Evolutionary conservation across 345 rosid genomes (phyloP).

Genomic region (Salix dunnii): DNA sequence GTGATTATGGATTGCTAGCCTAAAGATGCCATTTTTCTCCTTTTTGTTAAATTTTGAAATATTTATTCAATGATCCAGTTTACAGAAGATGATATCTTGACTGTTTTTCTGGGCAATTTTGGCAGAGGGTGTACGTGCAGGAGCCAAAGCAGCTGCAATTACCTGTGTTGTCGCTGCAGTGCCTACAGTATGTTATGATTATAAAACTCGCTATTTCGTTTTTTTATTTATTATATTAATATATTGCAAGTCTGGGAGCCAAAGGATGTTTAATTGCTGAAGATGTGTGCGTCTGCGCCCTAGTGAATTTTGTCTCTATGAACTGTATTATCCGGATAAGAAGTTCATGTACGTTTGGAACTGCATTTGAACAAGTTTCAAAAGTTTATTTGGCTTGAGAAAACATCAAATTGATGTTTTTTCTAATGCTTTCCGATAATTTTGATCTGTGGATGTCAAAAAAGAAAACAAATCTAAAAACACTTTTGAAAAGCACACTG

Average conservation of each 20-base stretch:
- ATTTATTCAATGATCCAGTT: background rate
- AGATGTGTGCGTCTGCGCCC: no score
- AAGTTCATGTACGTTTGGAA: background rate
- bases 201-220: background rate
- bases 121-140: slow-evolving; percentile 63
- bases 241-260: background rate
- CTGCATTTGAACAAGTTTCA: no score
- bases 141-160: slow-evolving; percentile 54
- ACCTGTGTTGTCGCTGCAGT: slow-evolving; percentile 39
- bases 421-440: no score
- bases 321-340: background rate
- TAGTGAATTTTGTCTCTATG: background rate
- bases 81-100: background rate
- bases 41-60: background rate
- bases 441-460: no score
- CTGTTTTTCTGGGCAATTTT: background rate
- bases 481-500: no score
- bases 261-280: background rate
- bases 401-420: no score
- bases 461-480: no score
- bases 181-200: slow-evolving; percentile 45
- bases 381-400: no score
- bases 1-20: no score
- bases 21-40: no score
- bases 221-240: background rate